Percentiles rank a stretch among this genome's conserved stretches.
phyloP scores from a whole-genome alignment of 495 filamentous ascomycete species.

The Aspergillus avenaceus region DNA sequence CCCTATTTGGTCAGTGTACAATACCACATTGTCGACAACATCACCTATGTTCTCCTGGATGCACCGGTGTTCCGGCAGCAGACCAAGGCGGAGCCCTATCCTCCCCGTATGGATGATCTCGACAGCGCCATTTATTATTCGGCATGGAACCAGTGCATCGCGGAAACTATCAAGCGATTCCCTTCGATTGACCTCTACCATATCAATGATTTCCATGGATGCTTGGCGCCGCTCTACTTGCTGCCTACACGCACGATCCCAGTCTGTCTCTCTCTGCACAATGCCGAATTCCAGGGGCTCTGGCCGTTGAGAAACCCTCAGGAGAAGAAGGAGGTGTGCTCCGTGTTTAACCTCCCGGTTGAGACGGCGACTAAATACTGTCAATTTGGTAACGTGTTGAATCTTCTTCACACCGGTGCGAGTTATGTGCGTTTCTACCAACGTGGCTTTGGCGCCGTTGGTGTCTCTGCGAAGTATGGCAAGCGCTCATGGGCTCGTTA shows the following conservation, averaged over 20 bases:
- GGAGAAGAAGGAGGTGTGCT: slow-evolving; percentile 64
- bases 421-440: slow-evolving; percentile 71
- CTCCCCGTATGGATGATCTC: slow-evolving; percentile 70
- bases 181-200: slow-evolving; percentile 67
- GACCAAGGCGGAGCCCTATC: slow-evolving; percentile 63
- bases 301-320: slow-evolving; percentile 69
- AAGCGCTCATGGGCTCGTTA: slow-evolving; percentile 71
- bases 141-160: slow-evolving; percentile 71
- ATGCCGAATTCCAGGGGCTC: slow-evolving; percentile 71
- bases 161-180: slow-evolving; percentile 54
- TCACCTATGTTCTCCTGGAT: slow-evolving; percentile 70
- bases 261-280: slow-evolving; percentile 51
- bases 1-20: slow-evolving; percentile 61
- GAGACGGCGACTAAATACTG: slow-evolving; percentile 40
- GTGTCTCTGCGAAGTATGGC: slow-evolving; percentile 71
- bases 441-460: slow-evolving; percentile 70
- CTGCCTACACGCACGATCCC: slow-evolving; percentile 54
- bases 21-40: slow-evolving; percentile 62
- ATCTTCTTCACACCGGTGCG: slow-evolving; percentile 67
- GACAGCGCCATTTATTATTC: slow-evolving; percentile 70
- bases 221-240: slow-evolving; percentile 67
- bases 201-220: slow-evolving; percentile 79
- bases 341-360: slow-evolving; percentile 58
- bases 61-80: slow-evolving; percentile 70
- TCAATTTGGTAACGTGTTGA: slow-evolving; percentile 67